A percentile compares a stretch with the other conserved stretches of the same genome.
Conservation (phyloP, 257 asterid genomes). For the Leptodermis oblonga region DNA sequence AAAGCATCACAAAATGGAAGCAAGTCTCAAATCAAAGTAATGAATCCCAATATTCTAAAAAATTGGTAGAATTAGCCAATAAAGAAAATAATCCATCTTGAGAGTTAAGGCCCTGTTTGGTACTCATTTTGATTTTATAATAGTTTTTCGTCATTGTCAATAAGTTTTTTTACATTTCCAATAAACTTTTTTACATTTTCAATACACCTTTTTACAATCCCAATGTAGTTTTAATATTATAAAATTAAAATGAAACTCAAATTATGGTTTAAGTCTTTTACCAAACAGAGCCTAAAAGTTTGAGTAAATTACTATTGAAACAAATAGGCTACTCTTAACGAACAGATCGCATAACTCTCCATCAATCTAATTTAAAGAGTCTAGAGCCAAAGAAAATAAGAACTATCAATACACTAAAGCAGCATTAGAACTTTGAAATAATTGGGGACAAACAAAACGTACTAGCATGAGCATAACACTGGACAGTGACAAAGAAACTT, state of each 20-base stretch:
- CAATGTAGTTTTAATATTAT: too few species aligned
- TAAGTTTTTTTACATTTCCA: too few species aligned
- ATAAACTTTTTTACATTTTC: too few species aligned
- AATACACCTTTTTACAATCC: too few species aligned
- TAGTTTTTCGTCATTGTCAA: too few species aligned
- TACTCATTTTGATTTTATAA: too few species aligned
- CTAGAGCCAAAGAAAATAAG: background rate
- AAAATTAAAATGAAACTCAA: too few species aligned
- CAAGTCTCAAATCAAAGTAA: background rate
- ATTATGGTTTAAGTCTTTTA: too few species aligned
- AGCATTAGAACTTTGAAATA: background rate
- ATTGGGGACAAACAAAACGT: background rate
- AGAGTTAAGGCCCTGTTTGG: too few species aligned
- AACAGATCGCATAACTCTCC: background rate
- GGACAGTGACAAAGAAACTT: background rate
- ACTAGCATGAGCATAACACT: background rate
- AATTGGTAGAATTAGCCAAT: background rate
- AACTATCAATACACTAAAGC: background rate
- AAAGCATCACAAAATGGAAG: slow-evolving; percentile 9
- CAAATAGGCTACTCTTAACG: background rate
- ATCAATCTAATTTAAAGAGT: background rate
- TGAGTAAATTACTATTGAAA: background rate
- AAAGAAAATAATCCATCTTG: background rate
- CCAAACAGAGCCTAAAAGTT: background rate
- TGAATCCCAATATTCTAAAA: background rate